These are phyloP conservation scores for Suhomyces atakaporum DNA, from an alignment of 1,139 yeast species.

Conservation along the genomic window DNA sequence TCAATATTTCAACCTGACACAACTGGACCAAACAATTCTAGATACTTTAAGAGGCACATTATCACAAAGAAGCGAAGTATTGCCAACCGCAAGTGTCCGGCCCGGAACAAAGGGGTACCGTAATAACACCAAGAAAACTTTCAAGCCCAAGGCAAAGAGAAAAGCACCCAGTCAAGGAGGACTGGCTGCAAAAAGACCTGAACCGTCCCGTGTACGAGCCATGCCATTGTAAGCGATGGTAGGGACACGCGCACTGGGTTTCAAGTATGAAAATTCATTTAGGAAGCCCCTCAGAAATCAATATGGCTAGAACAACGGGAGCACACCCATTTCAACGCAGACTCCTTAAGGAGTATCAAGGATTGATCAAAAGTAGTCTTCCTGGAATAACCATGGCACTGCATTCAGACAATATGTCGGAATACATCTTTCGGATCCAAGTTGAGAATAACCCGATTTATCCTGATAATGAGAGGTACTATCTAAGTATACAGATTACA, in stretches of 20 bases:
- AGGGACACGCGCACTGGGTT: background rate
- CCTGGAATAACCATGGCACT: constrained; percentile 33
- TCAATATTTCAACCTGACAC: constrained; percentile 16
- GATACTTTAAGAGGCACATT: constrained; percentile 12
- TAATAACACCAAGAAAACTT: constrained; percentile 5
- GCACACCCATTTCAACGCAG: constrained; percentile 37
- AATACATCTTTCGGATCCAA: constrained; percentile 27
- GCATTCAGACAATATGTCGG: constrained; percentile 24
- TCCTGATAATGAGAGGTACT: constrained; percentile 33
- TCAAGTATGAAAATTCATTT: background rate
- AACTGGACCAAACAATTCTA: constrained; percentile 15
- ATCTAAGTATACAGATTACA: constrained; percentile 41
- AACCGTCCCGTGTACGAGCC: constrained; percentile 9
- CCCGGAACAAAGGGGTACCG: constrained; percentile 5
- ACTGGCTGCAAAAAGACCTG: background rate
- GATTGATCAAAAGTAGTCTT: constrained; percentile 21
- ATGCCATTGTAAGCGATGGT: constrained; percentile 13
- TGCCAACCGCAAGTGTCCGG: constrained; percentile 10
- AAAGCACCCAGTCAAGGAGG: constrained; percentile 2
- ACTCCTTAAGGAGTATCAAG: constrained; percentile 43
- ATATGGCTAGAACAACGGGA: constrained; percentile 6
- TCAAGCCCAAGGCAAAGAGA: constrained; percentile 6
- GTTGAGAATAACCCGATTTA: constrained; percentile 30
- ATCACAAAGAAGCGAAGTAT: constrained; percentile 9
- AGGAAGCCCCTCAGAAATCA: background rate